A percentile compares a stretch with the other conserved stretches of the same genome.
phyloP scores from a whole-genome alignment of 2,329 filamentous ascomycete genomes.

The Aspergillus jensenii region DNA sequence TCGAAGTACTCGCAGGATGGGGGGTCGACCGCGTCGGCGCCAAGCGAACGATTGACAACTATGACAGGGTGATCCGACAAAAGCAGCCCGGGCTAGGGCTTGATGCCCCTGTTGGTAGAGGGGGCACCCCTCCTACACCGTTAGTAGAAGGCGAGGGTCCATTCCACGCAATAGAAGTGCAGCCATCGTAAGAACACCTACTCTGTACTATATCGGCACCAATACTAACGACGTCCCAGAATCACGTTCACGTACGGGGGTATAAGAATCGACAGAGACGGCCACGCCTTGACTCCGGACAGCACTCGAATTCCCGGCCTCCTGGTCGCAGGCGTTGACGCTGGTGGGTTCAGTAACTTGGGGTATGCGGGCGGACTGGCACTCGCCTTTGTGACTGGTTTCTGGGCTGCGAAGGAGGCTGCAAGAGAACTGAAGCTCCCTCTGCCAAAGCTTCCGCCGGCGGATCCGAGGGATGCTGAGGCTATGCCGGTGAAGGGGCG shows the following conservation, averaged over 20 bases:
- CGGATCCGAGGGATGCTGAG: slow-evolving; percentile 11
- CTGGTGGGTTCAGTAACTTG: slow-evolving; percentile 26
- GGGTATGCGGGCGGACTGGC: slow-evolving; percentile 29
- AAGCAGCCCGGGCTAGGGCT: slow-evolving; percentile 11
- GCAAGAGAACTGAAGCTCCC: slow-evolving; percentile 19
- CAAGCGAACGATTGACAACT: slow-evolving; percentile 21
- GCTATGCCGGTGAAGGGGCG: background rate
- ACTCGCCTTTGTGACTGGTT: slow-evolving; percentile 28
- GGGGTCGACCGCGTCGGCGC: slow-evolving; percentile 21
- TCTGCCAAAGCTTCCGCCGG: slow-evolving; percentile 20
- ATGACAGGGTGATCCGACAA: slow-evolving; percentile 17
- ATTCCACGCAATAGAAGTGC: slow-evolving; percentile 29
- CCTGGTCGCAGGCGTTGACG: slow-evolving; percentile 27
- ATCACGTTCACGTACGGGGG: slow-evolving; percentile 32
- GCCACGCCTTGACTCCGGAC: slow-evolving; percentile 24
- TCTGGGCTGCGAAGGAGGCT: slow-evolving; percentile 24
- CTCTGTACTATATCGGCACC: background rate
- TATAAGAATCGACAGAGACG: slow-evolving; percentile 23
- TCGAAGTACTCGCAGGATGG: slow-evolving; percentile 20
- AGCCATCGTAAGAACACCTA: slow-evolving; percentile 24
- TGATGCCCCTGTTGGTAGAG: slow-evolving; percentile 17
- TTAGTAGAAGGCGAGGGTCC: slow-evolving; percentile 25
- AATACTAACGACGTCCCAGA: slow-evolving; percentile 7
- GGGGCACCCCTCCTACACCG: slow-evolving; percentile 14
- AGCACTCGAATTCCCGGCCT: slow-evolving; percentile 19